These are phyloP conservation scores for Tylopilus sp. DNA, from an alignment of 1,284 basidiomycete species.

Conservation along the genomic window DNA sequence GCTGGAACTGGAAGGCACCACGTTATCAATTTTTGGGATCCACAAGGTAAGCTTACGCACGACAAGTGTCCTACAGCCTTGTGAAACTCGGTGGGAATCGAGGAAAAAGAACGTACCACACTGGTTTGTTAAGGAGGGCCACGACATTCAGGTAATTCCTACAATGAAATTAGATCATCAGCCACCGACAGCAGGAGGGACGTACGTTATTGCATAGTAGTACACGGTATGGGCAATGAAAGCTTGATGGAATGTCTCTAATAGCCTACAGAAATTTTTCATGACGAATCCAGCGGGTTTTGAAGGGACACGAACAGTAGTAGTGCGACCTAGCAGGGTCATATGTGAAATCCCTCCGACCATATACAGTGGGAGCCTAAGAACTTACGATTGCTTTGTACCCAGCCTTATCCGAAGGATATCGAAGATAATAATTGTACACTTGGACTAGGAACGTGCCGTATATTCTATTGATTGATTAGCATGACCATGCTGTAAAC, in stretches of 20 bases:
- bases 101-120: constrained; percentile 40
- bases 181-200: not conserved
- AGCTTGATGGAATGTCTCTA: constrained; percentile 50
- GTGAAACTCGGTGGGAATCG: constrained; percentile 6
- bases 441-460: constrained; percentile 52
- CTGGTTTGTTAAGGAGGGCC: constrained; percentile 39
- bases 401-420: constrained; percentile 46
- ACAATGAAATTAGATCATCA: constrained; percentile 9
- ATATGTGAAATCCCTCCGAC: not conserved
- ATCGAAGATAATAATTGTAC: constrained; percentile 51
- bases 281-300: not conserved
- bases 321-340: constrained; percentile 15
- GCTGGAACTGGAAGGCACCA: constrained; percentile 44
- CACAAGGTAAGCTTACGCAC: constrained; percentile 14
- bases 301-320: constrained; percentile 21
- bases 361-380: not conserved
- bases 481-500: not conserved
- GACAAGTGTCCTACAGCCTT: constrained; percentile 19
- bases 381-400: constrained; percentile 55
- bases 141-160: constrained; percentile 47
- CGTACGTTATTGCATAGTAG: constrained; percentile 50
- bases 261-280: constrained; percentile 34
- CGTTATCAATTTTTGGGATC: not conserved
- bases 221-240: constrained; percentile 56
- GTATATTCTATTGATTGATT: constrained; percentile 33